Evolutionary conservation across 805 yeast genomes (phyloP), one percentile per base, ranked within the genome.

Genomic region (Clavispora fructus): DNA sequence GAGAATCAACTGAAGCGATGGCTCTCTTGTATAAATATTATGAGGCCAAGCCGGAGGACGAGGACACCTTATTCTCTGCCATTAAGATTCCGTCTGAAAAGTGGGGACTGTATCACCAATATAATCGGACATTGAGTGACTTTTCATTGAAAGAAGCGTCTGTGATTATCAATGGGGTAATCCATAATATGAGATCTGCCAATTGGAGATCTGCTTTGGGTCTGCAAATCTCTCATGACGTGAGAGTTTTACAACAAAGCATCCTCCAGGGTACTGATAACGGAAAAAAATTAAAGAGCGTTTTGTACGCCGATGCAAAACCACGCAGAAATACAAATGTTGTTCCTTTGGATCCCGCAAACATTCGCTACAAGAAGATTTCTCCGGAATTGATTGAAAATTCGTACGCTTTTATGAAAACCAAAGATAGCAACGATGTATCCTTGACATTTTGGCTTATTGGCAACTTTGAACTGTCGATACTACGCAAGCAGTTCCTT

Each of bases 81-180:
- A 53, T 66, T 14, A 28, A 47, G 6, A 30, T 59, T 10, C 54
- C 62, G 0, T 49, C 41, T 3, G 58, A 55, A 7, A 58, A 54
- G 29, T 48, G 48, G 7, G 56, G 53, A 25, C 45, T 53, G 28
- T 51, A 53, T 14, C 49, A 16, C 4, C 46, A 57, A 4, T 62
- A 61, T 45, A 39, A 53, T 47, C 51, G 48, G 10, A 56, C 67
- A 7, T 58, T 67, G 11, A 43, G 52, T 11, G 56, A 48, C 33
- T 66, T 60, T 42, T 71, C 76, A 6, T 62, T 83, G 26, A 55
- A 56, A 0, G 59, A 61, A 1, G 82, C 92, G 0, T 62, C 77
- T 0, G 66, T 88, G 4, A 73, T 89, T 42, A 78, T 80, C 27
- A 86, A 92, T 62, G 98, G 98, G 39, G 82, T 83, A 7, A 74